phyloP scores from a whole-genome alignment of 345 rosid genomes.

The Eucalyptus curtisii region DNA sequence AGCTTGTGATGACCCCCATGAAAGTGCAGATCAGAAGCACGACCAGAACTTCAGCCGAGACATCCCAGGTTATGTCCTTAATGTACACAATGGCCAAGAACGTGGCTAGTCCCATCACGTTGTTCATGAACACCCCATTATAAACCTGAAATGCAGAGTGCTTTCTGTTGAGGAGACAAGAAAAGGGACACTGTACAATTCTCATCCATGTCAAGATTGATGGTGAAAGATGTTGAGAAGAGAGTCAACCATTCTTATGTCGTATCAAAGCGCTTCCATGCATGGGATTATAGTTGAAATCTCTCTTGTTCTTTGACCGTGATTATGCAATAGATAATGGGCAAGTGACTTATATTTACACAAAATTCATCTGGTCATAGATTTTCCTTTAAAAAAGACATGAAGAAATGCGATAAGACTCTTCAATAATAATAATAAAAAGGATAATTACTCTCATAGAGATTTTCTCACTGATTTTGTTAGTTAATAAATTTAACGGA shows the following conservation, averaged over 20 bases:
- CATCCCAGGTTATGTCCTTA: constrained; percentile 24
- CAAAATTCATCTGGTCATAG: neutral
- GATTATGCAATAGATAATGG: neutral
- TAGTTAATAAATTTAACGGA: neutral
- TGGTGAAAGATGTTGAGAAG: neutral
- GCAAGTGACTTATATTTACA: neutral
- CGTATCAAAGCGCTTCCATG: neutral
- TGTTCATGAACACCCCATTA: constrained; percentile 34
- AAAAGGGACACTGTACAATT: neutral
- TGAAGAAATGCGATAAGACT: neutral
- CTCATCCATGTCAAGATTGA: neutral
- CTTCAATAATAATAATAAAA: neutral
- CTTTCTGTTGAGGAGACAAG: neutral
- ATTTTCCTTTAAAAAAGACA: neutral
- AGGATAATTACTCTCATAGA: neutral
- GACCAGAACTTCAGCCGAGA: constrained; percentile 25
- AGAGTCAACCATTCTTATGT: neutral
- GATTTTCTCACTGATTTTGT: neutral
- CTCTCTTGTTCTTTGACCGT: neutral
- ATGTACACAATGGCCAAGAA: constrained; percentile 26
- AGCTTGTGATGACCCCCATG: constrained; percentile 13
- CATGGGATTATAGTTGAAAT: neutral
- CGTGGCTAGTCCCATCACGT: constrained; percentile 15
- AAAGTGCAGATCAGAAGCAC: constrained; percentile 26
- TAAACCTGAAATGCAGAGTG: neutral